Evolutionary conservation across 768 basidiomycete genomes (phyloP).

Genomic region (Ramaria rubella): DNA sequence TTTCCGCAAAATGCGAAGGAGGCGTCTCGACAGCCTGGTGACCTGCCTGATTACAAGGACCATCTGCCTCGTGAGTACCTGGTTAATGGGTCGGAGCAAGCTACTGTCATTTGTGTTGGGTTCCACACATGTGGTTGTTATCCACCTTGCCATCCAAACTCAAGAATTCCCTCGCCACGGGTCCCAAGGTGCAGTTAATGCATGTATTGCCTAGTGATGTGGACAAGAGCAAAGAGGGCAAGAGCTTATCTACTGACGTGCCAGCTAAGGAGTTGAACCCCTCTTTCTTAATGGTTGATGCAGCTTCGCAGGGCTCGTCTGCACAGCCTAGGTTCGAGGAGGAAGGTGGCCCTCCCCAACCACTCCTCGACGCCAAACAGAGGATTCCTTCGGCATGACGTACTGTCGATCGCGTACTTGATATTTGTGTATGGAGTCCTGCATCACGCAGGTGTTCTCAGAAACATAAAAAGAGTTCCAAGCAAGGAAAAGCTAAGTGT

Average conservation of each 20-base stretch:
- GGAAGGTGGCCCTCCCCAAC: conserved; percentile 19
- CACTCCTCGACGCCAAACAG: conserved; percentile 63
- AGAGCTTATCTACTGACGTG: conserved; percentile 20
- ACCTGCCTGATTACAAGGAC: conserved; percentile 46
- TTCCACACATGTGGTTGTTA: conserved; percentile 86
- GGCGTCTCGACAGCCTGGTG: conserved; percentile 32
- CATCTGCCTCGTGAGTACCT: conserved; percentile 84
- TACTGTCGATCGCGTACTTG: conserved; percentile 87
- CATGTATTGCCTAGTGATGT: too few relatives aligned
- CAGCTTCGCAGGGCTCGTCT: conserved; percentile 29
- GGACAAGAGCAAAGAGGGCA: conserved; percentile 24
- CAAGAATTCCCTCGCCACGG: conserved; percentile 67
- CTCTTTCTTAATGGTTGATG: conserved; percentile 33
- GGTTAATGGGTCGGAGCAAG: conserved; percentile 77
- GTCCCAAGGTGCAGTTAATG: conserved; percentile 63
- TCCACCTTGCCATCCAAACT: conserved; percentile 60
- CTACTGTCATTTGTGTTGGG: conserved; percentile 79
- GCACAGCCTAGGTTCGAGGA: conserved; percentile 25
- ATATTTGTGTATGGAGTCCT: conserved; percentile 62
- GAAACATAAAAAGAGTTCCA: conserved; percentile 13
- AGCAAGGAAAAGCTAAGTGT: conserved; percentile 20
- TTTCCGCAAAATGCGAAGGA: conserved; percentile 63
- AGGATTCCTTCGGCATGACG: conserved; percentile 78
- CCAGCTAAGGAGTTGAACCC: conserved; percentile 13
- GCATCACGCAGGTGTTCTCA: conserved; percentile 9